Evolutionary conservation across 2,329 filamentous ascomycete genomes (phyloP).

Genomic region (Fulvia fulva): DNA sequence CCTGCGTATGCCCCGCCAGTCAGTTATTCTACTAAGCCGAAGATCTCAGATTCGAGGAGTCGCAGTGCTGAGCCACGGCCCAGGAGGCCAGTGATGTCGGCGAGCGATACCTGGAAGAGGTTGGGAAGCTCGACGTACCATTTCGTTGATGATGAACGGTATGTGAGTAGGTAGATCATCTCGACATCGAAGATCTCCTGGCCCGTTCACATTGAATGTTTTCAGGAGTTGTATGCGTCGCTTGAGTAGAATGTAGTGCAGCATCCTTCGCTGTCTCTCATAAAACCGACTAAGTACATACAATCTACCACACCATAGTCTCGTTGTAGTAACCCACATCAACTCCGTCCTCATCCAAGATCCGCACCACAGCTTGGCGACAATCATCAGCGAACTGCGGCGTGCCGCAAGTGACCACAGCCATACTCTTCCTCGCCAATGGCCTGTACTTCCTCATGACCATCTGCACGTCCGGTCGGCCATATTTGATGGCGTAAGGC

Average conservation of each 20-base stretch:
- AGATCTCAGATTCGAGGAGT: neutral
- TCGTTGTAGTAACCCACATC: conserved; percentile 21
- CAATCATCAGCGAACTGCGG: conserved; percentile 20
- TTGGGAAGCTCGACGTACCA: neutral
- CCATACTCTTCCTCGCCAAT: conserved; percentile 13
- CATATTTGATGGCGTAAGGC: conserved; percentile 11
- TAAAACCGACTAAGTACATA: neutral
- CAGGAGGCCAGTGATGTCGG: neutral
- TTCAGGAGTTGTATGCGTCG: too few relatives aligned
- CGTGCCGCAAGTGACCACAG: conserved; percentile 20
- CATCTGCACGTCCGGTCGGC: conserved; percentile 19
- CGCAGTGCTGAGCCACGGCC: neutral
- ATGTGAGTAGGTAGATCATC: too few relatives aligned
- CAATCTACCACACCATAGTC: conserved; percentile 16
- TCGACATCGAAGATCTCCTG: too few relatives aligned
- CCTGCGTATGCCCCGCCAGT: neutral
- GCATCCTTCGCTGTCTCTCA: too few relatives aligned
- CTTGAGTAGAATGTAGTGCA: too few relatives aligned
- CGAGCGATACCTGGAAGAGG: neutral
- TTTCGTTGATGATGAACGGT: neutral
- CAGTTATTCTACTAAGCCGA: neutral
- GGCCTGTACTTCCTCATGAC: conserved; percentile 17
- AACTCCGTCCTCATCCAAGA: conserved; percentile 18
- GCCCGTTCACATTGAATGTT: too few relatives aligned
- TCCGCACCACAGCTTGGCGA: conserved; percentile 16